Evolutionary conservation across 768 basidiomycete species (phyloP).

Genomic region (Leccinum arenicola): DNA sequence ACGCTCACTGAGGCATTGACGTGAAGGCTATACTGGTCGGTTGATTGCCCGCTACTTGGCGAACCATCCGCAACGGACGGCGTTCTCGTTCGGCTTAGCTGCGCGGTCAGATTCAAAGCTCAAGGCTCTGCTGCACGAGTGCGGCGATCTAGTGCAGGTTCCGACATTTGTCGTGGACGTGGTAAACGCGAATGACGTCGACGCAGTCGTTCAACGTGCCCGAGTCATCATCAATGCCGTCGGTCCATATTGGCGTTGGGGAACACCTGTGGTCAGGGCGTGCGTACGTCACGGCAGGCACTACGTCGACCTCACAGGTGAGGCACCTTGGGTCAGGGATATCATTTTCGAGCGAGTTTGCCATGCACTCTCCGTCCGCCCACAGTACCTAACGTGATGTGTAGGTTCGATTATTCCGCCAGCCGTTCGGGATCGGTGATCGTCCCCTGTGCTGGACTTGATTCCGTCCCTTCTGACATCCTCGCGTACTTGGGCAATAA

Average conservation of each 20-base stretch:
- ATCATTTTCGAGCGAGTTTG: slow-evolving; percentile 56
- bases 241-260: slow-evolving; percentile 72
- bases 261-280: slow-evolving; percentile 74
- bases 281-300: slow-evolving; percentile 75
- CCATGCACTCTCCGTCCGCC: slow-evolving; percentile 5
- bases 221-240: slow-evolving; percentile 75
- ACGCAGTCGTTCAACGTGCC: slow-evolving; percentile 51
- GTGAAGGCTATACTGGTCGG: slow-evolving; percentile 62
- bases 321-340: slow-evolving; percentile 60
- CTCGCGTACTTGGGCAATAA: slow-evolving; percentile 65
- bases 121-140: slow-evolving; percentile 45
- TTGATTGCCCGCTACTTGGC: slow-evolving; percentile 67
- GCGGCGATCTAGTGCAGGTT: slow-evolving; percentile 41
- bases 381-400: slow-evolving; percentile 6
- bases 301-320: slow-evolving; percentile 85
- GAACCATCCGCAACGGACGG: slow-evolving; percentile 52
- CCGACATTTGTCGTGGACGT: slow-evolving; percentile 58
- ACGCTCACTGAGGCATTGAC: slow-evolving; percentile 9
- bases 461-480: slow-evolving; percentile 76
- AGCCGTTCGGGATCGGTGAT: slow-evolving; percentile 70
- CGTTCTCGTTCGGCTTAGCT: slow-evolving; percentile 67
- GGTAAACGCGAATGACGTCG: slow-evolving; percentile 48
- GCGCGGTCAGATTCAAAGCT: slow-evolving; percentile 69
- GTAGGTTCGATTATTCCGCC: slow-evolving; percentile 70
- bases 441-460: slow-evolving; percentile 75